Evolutionary conservation across 2,329 filamentous ascomycete genomes (phyloP).

Genomic region (Pseudogymnoascus sp.): DNA sequence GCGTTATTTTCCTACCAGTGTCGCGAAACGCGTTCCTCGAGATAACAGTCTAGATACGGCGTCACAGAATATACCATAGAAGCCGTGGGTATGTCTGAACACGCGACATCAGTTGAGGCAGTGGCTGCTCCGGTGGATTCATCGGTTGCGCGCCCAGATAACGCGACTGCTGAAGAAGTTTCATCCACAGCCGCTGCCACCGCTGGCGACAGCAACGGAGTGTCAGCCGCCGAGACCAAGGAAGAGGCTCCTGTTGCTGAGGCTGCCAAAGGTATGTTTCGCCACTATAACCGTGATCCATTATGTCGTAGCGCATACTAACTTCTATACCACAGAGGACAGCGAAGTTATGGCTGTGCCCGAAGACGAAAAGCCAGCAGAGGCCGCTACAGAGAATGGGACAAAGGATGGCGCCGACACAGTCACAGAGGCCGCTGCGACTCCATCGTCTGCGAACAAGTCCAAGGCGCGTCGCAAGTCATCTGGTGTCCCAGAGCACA

Average conservation of each 20-base stretch:
- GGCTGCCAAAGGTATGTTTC: conserved; percentile 4
- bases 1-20: conserved; percentile 5
- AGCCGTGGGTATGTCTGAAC: conserved; percentile 10
- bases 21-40: conserved; percentile 4
- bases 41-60: conserved; percentile 1
- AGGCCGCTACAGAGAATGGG: conserved; percentile 30
- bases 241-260: background rate
- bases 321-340: conserved; percentile 14
- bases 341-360: conserved; percentile 8
- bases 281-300: background rate
- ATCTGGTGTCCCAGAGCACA: conserved; percentile 53
- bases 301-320: background rate
- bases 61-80: conserved; percentile 2
- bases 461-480: conserved; percentile 67
- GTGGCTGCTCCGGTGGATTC: conserved; percentile 5
- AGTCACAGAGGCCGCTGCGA: conserved; percentile 29
- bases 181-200: background rate
- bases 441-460: conserved; percentile 37
- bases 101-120: conserved; percentile 2
- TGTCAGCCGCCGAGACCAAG: background rate
- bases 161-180: background rate
- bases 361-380: conserved; percentile 22
- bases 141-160: background rate
- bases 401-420: conserved; percentile 27
- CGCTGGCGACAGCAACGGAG: conserved; percentile 1